Base-by-base conservation (phyloP, 2,329 filamentous ascomycete species). In the Fusarium pilosicola region DNA sequence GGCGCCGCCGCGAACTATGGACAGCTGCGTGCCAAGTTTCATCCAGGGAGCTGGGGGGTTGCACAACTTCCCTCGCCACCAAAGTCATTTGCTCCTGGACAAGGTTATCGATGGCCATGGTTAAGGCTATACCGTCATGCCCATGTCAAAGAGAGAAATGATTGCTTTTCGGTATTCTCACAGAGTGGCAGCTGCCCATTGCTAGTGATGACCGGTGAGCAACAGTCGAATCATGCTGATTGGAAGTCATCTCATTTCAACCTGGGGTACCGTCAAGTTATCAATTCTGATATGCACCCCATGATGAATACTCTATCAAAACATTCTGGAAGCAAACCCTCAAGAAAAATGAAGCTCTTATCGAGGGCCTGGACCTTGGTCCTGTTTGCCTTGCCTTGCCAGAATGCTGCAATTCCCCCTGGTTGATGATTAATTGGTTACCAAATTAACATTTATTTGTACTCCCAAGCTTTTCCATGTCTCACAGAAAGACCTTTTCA, bases 351-450 rank as follows among this genome's bases (percentile, higher is more conserved):
- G 34, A 30, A 41, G 11, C 30, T 42, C 28, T 65, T 39, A 36
- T 52, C 30, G 41, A 26, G 18, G 24, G 39, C 34, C 44, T 39
- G 42, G 18, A 11, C 34, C 56, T 39, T 42, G 55, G 34, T 34
- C 39, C 26, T 51, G 48, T 68, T 64, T 66, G 66, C 39, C 41
- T 64, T 66, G 66, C 39, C 41, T 62, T 58, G 55, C 52, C 52
- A 55, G 57, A 62, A 44, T 24, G 30, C 49, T 32, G 28, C 46
- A 48, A 32, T 24, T 30, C 14, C 51, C 36, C 51, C 49, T 64
- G 46, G 48, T 68, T 41, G 10, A 13, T 58, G 56, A 65, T 65
- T 65, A 48, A 77, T 77, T 77, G 73, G 76, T 73, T 77, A 78
- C 76, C 76, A 69, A 64, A 41, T 63, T n/a, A 70, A 56, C 46